Evolutionary conservation across 805 yeast species (phyloP).

Genomic region (Teunomyces gatunensis): DNA sequence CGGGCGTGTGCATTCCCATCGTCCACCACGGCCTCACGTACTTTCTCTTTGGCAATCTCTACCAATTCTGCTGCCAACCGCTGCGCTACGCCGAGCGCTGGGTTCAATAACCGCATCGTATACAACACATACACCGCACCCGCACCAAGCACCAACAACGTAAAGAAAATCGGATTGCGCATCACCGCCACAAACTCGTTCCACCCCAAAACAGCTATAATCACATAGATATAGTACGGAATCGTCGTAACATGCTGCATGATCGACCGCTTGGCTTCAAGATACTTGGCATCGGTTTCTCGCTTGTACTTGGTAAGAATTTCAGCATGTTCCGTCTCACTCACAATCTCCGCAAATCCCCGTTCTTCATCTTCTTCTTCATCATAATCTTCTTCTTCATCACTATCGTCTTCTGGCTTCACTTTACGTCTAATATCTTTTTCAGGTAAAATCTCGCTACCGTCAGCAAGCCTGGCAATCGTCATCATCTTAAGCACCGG

Average conservation of each 20-base stretch:
- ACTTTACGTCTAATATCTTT: conserved; percentile 30
- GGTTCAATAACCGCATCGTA: conserved; percentile 70
- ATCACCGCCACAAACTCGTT: conserved; percentile 88
- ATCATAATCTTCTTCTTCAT: conserved; percentile 21
- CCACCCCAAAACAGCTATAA: conserved; percentile 85
- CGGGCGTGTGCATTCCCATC: conserved; percentile 23
- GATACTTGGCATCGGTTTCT: conserved; percentile 72
- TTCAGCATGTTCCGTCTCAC: conserved; percentile 27
- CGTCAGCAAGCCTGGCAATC: conserved; percentile 40
- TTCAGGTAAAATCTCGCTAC: conserved; percentile 59
- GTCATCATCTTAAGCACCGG: conserved; percentile 58
- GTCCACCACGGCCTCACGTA: conserved; percentile 58
- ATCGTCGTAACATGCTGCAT: conserved; percentile 74
- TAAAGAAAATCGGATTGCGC: conserved; percentile 80
- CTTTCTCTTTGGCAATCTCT: conserved; percentile 54
- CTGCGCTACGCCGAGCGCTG: conserved; percentile 59
- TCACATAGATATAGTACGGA: conserved; percentile 76
- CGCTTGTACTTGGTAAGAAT: conserved; percentile 62
- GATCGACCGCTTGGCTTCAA: conserved; percentile 87
- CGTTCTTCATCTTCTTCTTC: conserved; percentile 28
- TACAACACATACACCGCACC: conserved; percentile 69
- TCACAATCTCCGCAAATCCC: conserved; percentile 2
- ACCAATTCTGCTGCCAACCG: conserved; percentile 58
- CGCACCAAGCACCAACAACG: conserved; percentile 53
- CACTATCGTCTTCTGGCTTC: conserved; percentile 14